phyloP scores from a whole-genome alignment of 345 rosid genomes.

The Nasturtium officinale region DNA sequence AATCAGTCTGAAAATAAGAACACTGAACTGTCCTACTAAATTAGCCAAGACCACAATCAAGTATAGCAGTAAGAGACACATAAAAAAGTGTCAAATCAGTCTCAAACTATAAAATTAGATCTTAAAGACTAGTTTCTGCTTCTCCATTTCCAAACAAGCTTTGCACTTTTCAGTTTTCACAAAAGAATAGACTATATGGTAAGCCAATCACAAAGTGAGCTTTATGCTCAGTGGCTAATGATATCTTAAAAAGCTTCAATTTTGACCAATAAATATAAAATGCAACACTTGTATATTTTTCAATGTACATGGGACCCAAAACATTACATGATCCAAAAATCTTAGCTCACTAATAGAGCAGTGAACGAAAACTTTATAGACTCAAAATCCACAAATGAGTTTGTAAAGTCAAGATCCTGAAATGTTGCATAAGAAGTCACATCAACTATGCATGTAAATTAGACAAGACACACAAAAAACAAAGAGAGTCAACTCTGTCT shows the following conservation, averaged over 20 bases:
- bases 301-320: neutral
- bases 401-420: neutral
- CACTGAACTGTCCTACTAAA: neutral
- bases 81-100: neutral
- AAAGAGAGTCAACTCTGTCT: neutral
- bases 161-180: neutral
- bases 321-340: neutral
- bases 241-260: neutral
- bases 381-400: neutral
- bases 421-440: neutral
- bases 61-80: neutral
- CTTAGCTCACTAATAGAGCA: neutral
- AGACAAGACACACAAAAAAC: neutral
- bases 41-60: neutral
- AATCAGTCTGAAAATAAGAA: neutral
- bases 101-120: neutral
- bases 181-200: neutral
- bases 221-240: neutral
- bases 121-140: neutral
- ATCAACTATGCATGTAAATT: neutral
- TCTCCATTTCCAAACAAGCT: neutral
- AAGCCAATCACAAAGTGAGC: neutral
- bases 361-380: neutral
- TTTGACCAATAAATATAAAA: neutral
- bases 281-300: neutral